These are phyloP conservation scores for Alisma plantagoaquatica DNA, from an alignment of 106 monocot genomes.

Conservation along the genomic window DNA sequence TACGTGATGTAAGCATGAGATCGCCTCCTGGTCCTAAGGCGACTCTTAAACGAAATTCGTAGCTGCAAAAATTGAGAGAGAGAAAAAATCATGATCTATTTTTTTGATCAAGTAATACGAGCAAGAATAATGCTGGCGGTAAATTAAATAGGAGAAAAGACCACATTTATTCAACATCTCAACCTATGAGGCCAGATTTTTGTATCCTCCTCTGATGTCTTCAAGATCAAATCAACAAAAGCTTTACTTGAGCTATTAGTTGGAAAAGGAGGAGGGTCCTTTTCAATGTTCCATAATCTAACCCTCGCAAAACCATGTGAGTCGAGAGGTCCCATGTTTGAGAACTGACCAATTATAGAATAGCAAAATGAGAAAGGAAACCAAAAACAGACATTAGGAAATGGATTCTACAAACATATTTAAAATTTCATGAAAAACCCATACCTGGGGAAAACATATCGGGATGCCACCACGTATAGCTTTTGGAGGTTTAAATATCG, in stretches of 20 bases:
- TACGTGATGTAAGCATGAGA: conserved; percentile 58
- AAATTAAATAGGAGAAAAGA: too few species aligned
- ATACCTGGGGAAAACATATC: conserved; percentile 76
- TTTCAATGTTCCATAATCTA: conserved; percentile 55
- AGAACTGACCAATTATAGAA: conserved; percentile 27
- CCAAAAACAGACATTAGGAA: too few species aligned
- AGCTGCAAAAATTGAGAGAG: conserved; percentile 36
- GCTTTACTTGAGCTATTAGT: conserved; percentile 31
- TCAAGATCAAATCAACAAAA: conserved; percentile 72
- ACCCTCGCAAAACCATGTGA: conserved; percentile 71
- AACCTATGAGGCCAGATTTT: conserved; percentile 80
- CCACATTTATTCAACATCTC: too few species aligned
- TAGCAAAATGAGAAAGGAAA: too few species aligned
- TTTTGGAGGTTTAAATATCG: conserved; percentile 56
- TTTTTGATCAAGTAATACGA: background rate
- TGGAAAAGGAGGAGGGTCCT: conserved; percentile 50
- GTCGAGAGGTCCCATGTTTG: conserved; percentile 35
- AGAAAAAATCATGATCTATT: background rate
- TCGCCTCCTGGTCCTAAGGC: conserved; percentile 50
- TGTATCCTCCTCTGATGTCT: conserved; percentile 50
- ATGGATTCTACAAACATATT: too few species aligned
- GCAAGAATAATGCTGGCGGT: background rate
- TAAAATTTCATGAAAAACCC: too few species aligned
- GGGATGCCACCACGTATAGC: too few species aligned
- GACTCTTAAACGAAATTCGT: conserved; percentile 62